phyloP scores from a whole-genome alignment of 2,329 filamentous ascomycete species.

The Talaromyces piceae region DNA sequence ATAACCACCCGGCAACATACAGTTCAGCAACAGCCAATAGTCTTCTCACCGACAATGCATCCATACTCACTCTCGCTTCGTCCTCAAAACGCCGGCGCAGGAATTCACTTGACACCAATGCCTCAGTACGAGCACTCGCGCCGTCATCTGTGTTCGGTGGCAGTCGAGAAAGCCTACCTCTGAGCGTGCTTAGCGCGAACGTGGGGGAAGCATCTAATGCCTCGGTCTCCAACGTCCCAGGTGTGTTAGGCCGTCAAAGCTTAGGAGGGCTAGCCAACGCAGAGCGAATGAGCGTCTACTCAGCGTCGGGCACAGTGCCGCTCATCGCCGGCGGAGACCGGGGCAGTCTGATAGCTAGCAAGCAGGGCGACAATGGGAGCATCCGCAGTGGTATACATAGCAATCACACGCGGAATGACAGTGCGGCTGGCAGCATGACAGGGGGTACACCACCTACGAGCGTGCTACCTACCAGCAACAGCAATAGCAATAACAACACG shows the following conservation, averaged over 20 bases:
- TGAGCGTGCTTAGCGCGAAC: slow-evolving; percentile 54
- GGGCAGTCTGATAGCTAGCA: slow-evolving; percentile 70
- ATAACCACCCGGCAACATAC: slow-evolving; percentile 51
- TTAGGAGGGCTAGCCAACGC: slow-evolving; percentile 49
- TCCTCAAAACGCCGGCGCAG: slow-evolving; percentile 56
- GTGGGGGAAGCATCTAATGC: slow-evolving; percentile 35
- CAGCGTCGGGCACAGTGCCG: slow-evolving; percentile 60
- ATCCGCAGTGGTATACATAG: slow-evolving; percentile 69
- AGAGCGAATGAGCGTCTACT: slow-evolving; percentile 65
- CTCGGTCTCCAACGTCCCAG: slow-evolving; percentile 32
- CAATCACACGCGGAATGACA: slow-evolving; percentile 74
- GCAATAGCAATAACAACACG: slow-evolving; percentile 12
- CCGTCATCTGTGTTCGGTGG: slow-evolving; percentile 59
- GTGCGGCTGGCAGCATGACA: slow-evolving; percentile 65
- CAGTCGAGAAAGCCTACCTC: slow-evolving; percentile 55
- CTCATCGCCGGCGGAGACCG: slow-evolving; percentile 58
- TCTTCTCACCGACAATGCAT: slow-evolving; percentile 58
- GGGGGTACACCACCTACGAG: slow-evolving; percentile 28
- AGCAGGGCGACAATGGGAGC: slow-evolving; percentile 63
- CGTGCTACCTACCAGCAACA: slow-evolving; percentile 50
- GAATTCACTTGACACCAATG: slow-evolving; percentile 59
- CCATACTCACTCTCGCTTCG: slow-evolving; percentile 57
- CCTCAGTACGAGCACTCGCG: slow-evolving; percentile 57
- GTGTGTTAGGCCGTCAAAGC: slow-evolving; percentile 41
- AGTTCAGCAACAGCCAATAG: slow-evolving; percentile 56